Conservation (phyloP, 2,329 filamentous ascomycete species). For the Cryphonectria radicalis region DNA sequence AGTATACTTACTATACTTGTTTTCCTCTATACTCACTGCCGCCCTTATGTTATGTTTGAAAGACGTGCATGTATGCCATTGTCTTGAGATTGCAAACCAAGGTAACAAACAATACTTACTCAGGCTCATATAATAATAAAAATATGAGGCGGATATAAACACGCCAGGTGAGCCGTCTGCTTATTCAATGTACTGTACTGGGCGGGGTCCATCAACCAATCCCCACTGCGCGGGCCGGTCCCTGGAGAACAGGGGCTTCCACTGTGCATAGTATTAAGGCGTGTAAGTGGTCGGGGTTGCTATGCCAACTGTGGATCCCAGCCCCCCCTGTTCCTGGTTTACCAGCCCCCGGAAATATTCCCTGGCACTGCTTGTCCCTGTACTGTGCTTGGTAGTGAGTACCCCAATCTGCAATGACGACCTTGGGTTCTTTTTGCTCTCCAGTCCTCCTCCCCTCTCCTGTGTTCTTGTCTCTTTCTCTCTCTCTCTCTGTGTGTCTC, state of each 20-base stretch:
- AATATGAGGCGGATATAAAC: not conserved
- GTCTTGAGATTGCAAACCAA: no score
- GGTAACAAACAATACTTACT: no score
- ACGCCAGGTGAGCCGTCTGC: not conserved
- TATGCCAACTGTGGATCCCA: slow-evolving; percentile 15
- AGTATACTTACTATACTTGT: not conserved
- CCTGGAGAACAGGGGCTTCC: slow-evolving; percentile 1
- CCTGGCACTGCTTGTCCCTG: not conserved
- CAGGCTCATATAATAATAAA: not conserved
- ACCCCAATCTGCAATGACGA: not conserved
- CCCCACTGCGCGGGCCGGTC: slow-evolving; percentile 10
- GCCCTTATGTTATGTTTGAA: not conserved
- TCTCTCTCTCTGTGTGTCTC: not conserved
- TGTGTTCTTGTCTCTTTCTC: not conserved
- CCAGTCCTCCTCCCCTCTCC: not conserved
- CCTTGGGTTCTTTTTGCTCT: not conserved
- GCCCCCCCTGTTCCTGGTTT: slow-evolving; percentile 12
- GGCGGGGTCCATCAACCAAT: not conserved
- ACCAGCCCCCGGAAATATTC: slow-evolving; percentile 22
- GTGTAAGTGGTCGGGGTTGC: slow-evolving; percentile 10
- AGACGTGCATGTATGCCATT: not conserved
- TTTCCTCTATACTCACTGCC: not conserved
- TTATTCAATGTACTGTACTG: not conserved
- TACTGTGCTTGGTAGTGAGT: not conserved
- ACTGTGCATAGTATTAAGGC: not conserved